Percentiles rank a stretch among this genome's conserved stretches.
phyloP scores from a whole-genome alignment of 2,329 filamentous ascomycete genomes.

The Aureobasidium uvarum region DNA sequence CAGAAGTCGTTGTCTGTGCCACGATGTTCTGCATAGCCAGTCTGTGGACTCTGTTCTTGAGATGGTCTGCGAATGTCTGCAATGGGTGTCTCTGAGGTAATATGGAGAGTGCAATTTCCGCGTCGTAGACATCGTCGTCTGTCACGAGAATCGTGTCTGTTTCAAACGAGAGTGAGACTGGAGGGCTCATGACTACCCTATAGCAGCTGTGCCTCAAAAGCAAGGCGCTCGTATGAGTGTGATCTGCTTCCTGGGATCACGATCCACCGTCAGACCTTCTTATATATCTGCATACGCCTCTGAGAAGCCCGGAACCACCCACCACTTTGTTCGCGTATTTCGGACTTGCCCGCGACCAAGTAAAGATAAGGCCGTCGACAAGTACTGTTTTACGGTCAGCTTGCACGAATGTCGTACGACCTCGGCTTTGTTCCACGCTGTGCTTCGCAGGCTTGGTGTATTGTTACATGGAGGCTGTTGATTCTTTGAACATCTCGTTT shows the following conservation, averaged over 20 bases:
- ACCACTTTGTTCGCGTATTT: background rate
- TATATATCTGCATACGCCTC: background rate
- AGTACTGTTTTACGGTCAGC: background rate
- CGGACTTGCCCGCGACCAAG: background rate
- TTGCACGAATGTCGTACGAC: background rate
- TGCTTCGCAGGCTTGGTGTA: background rate
- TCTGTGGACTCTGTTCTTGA: background rate
- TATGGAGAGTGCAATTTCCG: background rate
- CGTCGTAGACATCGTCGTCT: background rate
- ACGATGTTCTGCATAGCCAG: background rate
- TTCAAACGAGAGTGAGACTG: constrained; percentile 1
- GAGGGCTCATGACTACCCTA: background rate
- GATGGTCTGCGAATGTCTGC: background rate
- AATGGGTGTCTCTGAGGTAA: background rate
- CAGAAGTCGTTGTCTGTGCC: background rate
- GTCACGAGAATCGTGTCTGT: background rate
- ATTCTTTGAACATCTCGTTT: background rate
- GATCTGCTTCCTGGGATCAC: background rate
- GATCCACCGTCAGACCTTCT: background rate
- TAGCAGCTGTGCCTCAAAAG: background rate
- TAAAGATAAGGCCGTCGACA: background rate
- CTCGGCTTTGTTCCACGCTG: background rate
- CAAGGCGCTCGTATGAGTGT: background rate
- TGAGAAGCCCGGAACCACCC: background rate
- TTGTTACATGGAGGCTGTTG: background rate